Percentiles rank a stretch among this genome's conserved stretches.
These are phyloP conservation scores for Aspergillus novofumigatus DNA, from an alignment of 2,329 filamentous ascomycete species.

Conservation along the genomic window DNA sequence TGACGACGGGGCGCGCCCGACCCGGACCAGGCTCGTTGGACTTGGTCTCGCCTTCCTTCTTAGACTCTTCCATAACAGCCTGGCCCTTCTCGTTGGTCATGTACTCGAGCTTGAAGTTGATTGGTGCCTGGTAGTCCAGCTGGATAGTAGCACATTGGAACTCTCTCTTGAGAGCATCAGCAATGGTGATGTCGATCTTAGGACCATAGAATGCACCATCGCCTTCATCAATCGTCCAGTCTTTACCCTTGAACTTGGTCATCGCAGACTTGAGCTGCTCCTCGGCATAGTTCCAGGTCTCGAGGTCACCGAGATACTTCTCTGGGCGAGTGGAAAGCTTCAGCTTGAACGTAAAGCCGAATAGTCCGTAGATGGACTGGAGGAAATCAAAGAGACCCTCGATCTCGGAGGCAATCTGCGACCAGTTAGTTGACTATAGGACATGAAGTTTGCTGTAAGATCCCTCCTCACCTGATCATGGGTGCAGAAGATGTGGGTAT, in stretches of 20 bases:
- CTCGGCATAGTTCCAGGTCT: constrained; percentile 88
- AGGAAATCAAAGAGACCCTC: constrained; percentile 84
- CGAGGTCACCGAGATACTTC: constrained; percentile 79
- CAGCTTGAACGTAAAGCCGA: constrained; percentile 87
- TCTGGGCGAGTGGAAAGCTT: constrained; percentile 90
- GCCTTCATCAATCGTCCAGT: constrained; percentile 89
- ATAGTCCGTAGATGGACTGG: constrained; percentile 70
- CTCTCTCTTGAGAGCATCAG: constrained; percentile 77
- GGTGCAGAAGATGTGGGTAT: constrained; percentile 92
- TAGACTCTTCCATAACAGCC: constrained; percentile 48
- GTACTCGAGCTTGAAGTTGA: constrained; percentile 85
- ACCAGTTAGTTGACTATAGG: constrained; percentile 7
- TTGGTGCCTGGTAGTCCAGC: constrained; percentile 79
- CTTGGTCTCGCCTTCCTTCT: constrained; percentile 41
- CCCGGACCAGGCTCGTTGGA: constrained; percentile 34
- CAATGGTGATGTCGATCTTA: constrained; percentile 96
- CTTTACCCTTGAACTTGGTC: constrained; percentile 67
- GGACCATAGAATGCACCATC: constrained; percentile 98
- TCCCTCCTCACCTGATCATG: constrained; percentile 59
- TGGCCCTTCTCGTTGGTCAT: constrained; percentile 63
- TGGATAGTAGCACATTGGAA: constrained; percentile 93
- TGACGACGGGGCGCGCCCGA: constrained; percentile 48
- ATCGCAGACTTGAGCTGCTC: constrained; percentile 73
- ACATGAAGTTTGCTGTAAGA: background rate
- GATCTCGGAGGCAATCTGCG: constrained; percentile 65